These are phyloP conservation scores for Phytophthora quininea DNA, from an alignment of 352 stramenopile species.

Conservation along the genomic window DNA sequence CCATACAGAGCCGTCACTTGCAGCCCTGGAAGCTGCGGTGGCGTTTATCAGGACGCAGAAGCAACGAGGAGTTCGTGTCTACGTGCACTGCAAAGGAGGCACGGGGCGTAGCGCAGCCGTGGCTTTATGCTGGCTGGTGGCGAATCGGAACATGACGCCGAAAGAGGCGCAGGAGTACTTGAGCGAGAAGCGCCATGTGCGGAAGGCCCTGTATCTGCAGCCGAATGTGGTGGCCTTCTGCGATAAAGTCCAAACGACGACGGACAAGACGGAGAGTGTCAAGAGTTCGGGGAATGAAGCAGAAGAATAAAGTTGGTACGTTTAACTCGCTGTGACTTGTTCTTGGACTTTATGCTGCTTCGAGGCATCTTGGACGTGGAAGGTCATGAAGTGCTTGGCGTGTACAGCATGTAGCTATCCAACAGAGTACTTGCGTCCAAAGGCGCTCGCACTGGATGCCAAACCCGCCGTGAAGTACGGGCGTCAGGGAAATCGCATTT, in stretches of 20 bases:
- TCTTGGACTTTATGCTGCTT: conserved; percentile 11
- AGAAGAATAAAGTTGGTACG: conserved; percentile 15
- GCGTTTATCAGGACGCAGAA: conserved; percentile 91
- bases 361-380: conserved; percentile 28
- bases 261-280: conserved; percentile 9
- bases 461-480: conserved; percentile 38
- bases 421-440: conserved; percentile 37
- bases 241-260: conserved; percentile 45
- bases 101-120: conserved; percentile 93
- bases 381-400: conserved; percentile 43
- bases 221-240: conserved; percentile 86
- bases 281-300: conserved; percentile 7
- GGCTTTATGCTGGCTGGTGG: conserved; percentile 92
- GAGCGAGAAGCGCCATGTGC: conserved; percentile 88
- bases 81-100: conserved; percentile 96
- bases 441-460: conserved; percentile 44
- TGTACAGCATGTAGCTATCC: conserved; percentile 27
- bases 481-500: conserved; percentile 32
- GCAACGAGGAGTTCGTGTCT: conserved; percentile 87
- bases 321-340: conserved; percentile 14
- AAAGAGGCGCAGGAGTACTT: conserved; percentile 89
- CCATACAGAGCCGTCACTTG: conserved; percentile 81
- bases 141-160: conserved; percentile 71
- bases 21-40: conserved; percentile 74
- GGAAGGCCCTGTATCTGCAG: conserved; percentile 89